Conservation (phyloP, 2,329 filamentous ascomycete species). For the Pseudogymnoascus verrucosus region DNA sequence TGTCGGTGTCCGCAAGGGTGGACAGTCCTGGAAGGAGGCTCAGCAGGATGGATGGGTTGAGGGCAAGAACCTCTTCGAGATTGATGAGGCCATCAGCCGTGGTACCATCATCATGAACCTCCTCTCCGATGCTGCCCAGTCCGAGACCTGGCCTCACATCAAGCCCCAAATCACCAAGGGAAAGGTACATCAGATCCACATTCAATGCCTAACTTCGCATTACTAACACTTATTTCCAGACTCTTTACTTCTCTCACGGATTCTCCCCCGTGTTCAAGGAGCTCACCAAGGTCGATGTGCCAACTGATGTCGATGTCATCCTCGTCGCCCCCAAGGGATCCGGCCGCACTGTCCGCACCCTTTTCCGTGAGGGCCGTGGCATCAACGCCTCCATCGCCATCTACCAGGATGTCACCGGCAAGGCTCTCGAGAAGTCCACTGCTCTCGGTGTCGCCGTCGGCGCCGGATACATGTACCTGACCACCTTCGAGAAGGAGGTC, state of each 20-base stretch:
- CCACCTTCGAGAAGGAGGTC: slow-evolving; percentile 99
- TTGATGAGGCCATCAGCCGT: slow-evolving; percentile 89
- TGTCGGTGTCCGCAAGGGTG: slow-evolving; percentile 95
- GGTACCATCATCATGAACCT: slow-evolving; percentile 99
- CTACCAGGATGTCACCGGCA: slow-evolving; percentile 95
- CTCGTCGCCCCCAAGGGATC: slow-evolving; percentile 99
- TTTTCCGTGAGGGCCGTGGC: slow-evolving; percentile 98
- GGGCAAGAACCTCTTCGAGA: slow-evolving; percentile 97
- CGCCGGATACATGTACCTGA: slow-evolving; percentile 99
- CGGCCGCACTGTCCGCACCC: slow-evolving; percentile 93
- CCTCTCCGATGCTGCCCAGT: slow-evolving; percentile 94
- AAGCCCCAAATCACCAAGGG: slow-evolving; percentile 98
- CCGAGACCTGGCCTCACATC: slow-evolving; percentile 96
- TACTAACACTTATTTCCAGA: slow-evolving; percentile 45
- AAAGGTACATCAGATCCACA: slow-evolving; percentile 58
- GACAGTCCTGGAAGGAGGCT: slow-evolving; percentile 97
- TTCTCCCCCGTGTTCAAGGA: slow-evolving; percentile 99
- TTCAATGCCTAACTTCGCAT: neutral
- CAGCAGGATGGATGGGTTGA: slow-evolving; percentile 95
- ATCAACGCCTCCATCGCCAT: slow-evolving; percentile 99
- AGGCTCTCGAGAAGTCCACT: slow-evolving; percentile 96
- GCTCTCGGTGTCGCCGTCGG: slow-evolving; percentile 95
- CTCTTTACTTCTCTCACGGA: slow-evolving; percentile 99
- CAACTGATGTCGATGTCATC: slow-evolving; percentile 95
- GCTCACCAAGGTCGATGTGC: slow-evolving; percentile 96